Evolutionary conservation across 169 alveolate genomes (phyloP).

Genomic region (Sarcocystis neurona): DNA sequence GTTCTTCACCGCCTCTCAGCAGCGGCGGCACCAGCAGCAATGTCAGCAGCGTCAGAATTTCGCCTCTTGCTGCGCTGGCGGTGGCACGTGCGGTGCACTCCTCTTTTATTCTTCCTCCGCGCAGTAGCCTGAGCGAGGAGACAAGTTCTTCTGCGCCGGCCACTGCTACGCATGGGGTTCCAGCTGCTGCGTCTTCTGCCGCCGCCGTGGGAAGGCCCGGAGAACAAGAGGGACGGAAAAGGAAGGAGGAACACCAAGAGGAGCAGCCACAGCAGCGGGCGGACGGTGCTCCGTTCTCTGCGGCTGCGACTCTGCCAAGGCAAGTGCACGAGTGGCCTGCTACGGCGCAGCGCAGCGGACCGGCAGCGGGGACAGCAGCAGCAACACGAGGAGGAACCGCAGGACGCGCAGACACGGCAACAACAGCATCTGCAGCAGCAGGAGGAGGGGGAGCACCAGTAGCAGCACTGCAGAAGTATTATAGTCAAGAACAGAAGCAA

Average conservation of each 20-base stretch:
- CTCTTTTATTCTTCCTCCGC: no score
- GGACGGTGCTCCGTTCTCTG: not conserved
- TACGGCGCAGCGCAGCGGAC: not conserved
- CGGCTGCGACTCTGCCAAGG: not conserved
- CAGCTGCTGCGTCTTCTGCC: not conserved
- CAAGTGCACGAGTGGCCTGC: not conserved
- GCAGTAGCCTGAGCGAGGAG: not conserved
- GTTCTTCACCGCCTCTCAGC: not conserved
- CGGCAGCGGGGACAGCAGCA: not conserved
- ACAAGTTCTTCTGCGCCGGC: not conserved
- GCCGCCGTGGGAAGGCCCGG: not conserved
- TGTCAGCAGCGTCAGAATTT: no score
- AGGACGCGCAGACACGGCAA: no score
- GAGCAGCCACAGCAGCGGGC: not conserved
- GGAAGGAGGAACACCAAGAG: not conserved
- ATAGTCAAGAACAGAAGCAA: no score
- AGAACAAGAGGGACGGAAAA: not conserved
- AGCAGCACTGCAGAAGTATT: no score
- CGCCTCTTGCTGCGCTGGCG: no score
- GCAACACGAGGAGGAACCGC: not conserved
- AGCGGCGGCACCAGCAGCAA: not conserved
- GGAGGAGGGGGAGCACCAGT: not conserved
- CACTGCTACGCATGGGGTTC: not conserved
- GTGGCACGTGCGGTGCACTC: no score
- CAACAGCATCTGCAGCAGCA: not conserved